These are phyloP conservation scores for Xylaria castorea DNA, from an alignment of 495 filamentous ascomycete genomes.

Conservation along the genomic window DNA sequence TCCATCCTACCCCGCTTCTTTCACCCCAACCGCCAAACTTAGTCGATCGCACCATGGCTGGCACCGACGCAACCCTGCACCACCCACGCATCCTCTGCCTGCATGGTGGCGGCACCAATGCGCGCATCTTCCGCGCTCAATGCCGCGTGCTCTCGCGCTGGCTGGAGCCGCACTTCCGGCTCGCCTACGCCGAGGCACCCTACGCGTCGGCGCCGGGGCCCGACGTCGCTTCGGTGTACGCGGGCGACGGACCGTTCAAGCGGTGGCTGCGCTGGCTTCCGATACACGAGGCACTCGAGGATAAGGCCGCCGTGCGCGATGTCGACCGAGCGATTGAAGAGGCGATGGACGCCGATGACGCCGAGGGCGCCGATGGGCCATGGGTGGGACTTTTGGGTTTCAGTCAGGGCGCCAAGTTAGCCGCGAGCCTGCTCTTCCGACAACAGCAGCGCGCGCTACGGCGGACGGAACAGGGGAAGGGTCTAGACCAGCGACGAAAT, in stretches of 20 bases:
- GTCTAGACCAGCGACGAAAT: conserved; percentile 15
- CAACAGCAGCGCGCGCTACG: conserved; percentile 38
- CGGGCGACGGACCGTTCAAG: conserved; percentile 61
- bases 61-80: conserved; percentile 38
- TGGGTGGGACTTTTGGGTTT: conserved; percentile 65
- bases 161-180: conserved; percentile 59
- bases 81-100: conserved; percentile 71
- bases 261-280: conserved; percentile 64
- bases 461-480: conserved; percentile 5
- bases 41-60: conserved; percentile 25
- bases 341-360: conserved; percentile 47
- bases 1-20: background rate
- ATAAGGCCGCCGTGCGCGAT: conserved; percentile 29
- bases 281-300: conserved; percentile 54
- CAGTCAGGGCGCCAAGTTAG: conserved; percentile 67
- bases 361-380: conserved; percentile 52
- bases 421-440: conserved; percentile 52
- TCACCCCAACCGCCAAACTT: background rate
- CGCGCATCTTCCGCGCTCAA: conserved; percentile 64
- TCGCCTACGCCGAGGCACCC: conserved; percentile 66
- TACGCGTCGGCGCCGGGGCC: conserved; percentile 57
- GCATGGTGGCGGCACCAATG: conserved; percentile 71
- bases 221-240: conserved; percentile 61
- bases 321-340: conserved; percentile 46
- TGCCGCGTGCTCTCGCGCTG: conserved; percentile 56